phyloP scores from a whole-genome alignment of 2,329 filamentous ascomycete species.

The Ceratocystis destructans region DNA sequence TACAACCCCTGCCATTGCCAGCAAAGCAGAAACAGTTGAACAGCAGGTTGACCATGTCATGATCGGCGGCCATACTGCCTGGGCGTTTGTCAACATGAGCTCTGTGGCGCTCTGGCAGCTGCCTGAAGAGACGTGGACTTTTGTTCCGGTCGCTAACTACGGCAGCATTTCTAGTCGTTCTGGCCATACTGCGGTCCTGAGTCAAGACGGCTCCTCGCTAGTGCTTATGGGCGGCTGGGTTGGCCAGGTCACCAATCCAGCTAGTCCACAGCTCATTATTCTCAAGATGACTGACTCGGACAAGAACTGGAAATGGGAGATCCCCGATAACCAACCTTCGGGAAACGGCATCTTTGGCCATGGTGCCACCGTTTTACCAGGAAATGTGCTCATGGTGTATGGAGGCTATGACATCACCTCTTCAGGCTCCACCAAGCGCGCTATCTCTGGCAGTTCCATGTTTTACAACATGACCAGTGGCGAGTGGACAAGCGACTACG shows the following conservation, averaged over 20 bases:
- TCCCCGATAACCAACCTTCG: conserved; percentile 40
- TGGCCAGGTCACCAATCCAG: conserved; percentile 60
- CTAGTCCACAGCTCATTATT: conserved; percentile 67
- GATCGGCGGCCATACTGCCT: conserved; percentile 69
- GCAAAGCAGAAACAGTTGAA: conserved; percentile 48
- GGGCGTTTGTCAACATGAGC: conserved; percentile 88
- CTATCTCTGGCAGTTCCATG: conserved; percentile 24
- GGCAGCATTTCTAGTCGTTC: conserved; percentile 60
- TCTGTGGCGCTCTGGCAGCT: conserved; percentile 76
- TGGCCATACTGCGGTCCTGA: conserved; percentile 74
- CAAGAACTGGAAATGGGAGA: conserved; percentile 58
- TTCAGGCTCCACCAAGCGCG: conserved; percentile 27
- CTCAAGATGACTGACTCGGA: conserved; percentile 63
- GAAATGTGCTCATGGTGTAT: conserved; percentile 55
- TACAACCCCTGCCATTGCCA: conserved; percentile 55
- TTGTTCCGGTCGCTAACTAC: conserved; percentile 36
- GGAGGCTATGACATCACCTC: conserved; percentile 43
- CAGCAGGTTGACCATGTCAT: conserved; percentile 69
- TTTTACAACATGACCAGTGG: conserved; percentile 47
- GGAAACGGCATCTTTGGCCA: conserved; percentile 45
- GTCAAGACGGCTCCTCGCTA: conserved; percentile 62
- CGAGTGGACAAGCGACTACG: conserved; percentile 39
- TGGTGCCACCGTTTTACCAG: conserved; percentile 48
- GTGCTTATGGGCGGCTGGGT: conserved; percentile 87
- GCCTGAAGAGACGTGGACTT: conserved; percentile 77